These are phyloP conservation scores for Mycena alexandri DNA, from an alignment of 768 basidiomycete genomes.

Conservation along the genomic window DNA sequence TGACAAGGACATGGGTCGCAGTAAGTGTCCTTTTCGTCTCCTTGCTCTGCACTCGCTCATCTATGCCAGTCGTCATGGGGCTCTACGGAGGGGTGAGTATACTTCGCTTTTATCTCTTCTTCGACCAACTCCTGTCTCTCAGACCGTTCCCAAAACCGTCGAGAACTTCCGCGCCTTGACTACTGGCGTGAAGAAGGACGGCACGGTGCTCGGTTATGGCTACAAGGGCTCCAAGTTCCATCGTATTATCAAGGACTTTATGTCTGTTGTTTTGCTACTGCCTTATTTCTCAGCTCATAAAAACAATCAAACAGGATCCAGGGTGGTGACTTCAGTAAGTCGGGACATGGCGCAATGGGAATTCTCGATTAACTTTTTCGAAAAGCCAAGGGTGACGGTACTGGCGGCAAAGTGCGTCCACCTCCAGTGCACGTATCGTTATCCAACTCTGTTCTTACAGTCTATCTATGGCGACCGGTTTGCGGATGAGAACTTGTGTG, in stretches of 20 bases:
- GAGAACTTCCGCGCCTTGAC: constrained; percentile 98
- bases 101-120: not conserved
- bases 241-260: constrained; percentile 94
- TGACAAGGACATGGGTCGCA: constrained; percentile 84
- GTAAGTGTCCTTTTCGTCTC: constrained; percentile 54
- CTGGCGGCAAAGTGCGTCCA: constrained; percentile 83
- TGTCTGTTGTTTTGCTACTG: constrained; percentile 59
- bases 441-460: constrained; percentile 48
- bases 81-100: constrained; percentile 84
- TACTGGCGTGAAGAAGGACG: constrained; percentile 85
- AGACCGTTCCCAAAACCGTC: constrained; percentile 96
- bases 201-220: constrained; percentile 83
- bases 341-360: not conserved
- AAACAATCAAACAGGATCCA: constrained; percentile 77
- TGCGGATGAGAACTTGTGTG: constrained; percentile 96
- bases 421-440: not conserved
- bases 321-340: constrained; percentile 97
- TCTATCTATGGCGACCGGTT: constrained; percentile 94
- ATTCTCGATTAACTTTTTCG: not conserved
- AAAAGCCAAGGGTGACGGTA: constrained; percentile 85
- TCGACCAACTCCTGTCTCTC: constrained; percentile 10
- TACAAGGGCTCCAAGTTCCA: constrained; percentile 98
- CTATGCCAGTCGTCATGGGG: constrained; percentile 78
- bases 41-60: constrained; percentile 7
- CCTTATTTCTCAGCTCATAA: constrained; percentile 3